Conservation (phyloP, 2,329 filamentous ascomycete genomes). For the Penicillium sp. region DNA sequence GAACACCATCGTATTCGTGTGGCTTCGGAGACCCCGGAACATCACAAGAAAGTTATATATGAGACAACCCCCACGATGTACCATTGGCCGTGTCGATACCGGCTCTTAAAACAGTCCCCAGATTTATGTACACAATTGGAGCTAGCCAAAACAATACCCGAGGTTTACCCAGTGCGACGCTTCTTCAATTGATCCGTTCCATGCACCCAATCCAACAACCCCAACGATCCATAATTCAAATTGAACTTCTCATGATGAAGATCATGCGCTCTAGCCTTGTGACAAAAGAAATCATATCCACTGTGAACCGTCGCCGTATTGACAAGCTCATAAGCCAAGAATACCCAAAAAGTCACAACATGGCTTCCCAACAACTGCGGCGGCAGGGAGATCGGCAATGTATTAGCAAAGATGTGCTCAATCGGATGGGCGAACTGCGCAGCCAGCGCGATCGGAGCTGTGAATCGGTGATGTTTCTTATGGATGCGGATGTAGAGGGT, state of each 20-base stretch:
- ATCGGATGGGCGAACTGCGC: constrained; percentile 59
- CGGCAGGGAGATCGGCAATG: constrained; percentile 53
- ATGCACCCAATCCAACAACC: constrained; percentile 57
- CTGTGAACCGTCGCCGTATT: constrained; percentile 58
- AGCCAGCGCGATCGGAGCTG: constrained; percentile 55
- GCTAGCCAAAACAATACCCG: neutral
- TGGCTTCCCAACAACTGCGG: constrained; percentile 50
- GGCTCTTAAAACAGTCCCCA: neutral
- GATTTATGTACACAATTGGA: neutral
- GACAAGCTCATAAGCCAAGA: constrained; percentile 50
- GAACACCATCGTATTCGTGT: neutral
- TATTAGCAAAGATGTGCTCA: constrained; percentile 58
- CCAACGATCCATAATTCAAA: constrained; percentile 55
- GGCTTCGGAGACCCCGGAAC: neutral
- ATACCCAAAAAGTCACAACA: constrained; percentile 55
- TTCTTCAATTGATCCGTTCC: constrained; percentile 44
- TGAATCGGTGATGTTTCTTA: constrained; percentile 59
- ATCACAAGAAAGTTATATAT: neutral
- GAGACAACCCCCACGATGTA: neutral
- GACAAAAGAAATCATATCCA: constrained; percentile 56
- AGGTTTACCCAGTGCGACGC: constrained; percentile 12
- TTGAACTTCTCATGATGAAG: constrained; percentile 59
- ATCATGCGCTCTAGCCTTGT: constrained; percentile 53
- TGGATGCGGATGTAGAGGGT: constrained; percentile 54
- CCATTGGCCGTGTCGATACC: neutral